Base-by-base conservation (phyloP, 2,329 filamentous ascomycete species). In the Didymella exigua region DNA sequence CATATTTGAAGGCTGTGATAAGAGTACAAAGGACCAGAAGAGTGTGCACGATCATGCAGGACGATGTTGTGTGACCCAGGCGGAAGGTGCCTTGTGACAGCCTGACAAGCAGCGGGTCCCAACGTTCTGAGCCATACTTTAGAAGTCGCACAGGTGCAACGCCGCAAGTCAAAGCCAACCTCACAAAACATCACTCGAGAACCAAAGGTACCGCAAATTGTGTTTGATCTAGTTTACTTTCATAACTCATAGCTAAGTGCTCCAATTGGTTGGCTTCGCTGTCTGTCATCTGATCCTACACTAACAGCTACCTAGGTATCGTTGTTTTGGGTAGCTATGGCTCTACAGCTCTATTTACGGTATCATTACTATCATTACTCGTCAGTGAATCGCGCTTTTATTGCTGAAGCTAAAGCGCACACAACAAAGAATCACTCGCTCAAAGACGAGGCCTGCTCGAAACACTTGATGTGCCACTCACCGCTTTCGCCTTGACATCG, bases 401-500 rank as follows among this genome's bases (percentile, higher is more conserved):
- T 38, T 23, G 21, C 33, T 31, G 14, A 37, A 44, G 44, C 33
- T 19, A 30, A 51, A 42, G 43, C 30, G 43, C 43, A 49, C 42
- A 58, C 50, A 55, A 50, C 52, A 50, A 46, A 47, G 19, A 41
- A 55, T 41, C 41, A 58, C 52, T 58, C 50, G 51, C 23, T 60
- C 26, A 68, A 36, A 68, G 60, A 62, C 66, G 66, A 61, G 66
- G 64, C 59, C 59, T 65, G 59, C 50, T 63, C 54, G 57, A 58
- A 58, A 52, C 59, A 62, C 60, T 62, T 60, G 59, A 59, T 65
- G 59, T 57, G 55, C 63, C 62, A 67, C 66, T 69, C 65, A 69
- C 66, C 59, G 67, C 66, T 56, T 69, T 68, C 60, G 59, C 67
- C 67, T 66, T 67, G 51, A 75, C 49, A 18, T 91, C 89, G 67